Conservation (phyloP, 169 alveolate genomes). For the Cryptosporidium andersoni region DNA sequence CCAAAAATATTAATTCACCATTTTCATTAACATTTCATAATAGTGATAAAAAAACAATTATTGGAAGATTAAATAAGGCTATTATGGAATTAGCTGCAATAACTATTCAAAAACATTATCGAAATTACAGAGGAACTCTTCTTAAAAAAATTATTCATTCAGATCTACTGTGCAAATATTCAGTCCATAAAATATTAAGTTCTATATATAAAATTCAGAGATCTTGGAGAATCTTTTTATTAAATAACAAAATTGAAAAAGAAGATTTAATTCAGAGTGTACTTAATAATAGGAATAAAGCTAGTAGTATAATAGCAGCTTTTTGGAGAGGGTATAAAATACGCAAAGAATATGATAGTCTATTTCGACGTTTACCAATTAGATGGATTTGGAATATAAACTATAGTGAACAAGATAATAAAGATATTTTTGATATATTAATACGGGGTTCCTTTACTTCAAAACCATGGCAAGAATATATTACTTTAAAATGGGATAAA, state of each 20-base stretch:
- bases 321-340: slow-evolving; percentile 60
- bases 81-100: slow-evolving; percentile 52
- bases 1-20: not conserved
- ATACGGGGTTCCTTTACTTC: slow-evolving; percentile 65
- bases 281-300: slow-evolving; percentile 37
- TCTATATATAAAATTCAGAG: slow-evolving; percentile 41
- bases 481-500: slow-evolving; percentile 19
- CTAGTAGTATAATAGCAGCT: slow-evolving; percentile 63
- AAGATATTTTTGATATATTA: slow-evolving; percentile 8
- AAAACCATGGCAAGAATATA: slow-evolving; percentile 51
- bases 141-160: slow-evolving; percentile 22
- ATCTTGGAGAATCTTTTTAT: slow-evolving; percentile 44
- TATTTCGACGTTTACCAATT: slow-evolving; percentile 19
- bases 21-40: not conserved
- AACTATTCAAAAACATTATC: slow-evolving; percentile 35
- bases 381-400: slow-evolving; percentile 57
- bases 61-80: slow-evolving; percentile 60
- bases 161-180: slow-evolving; percentile 1
- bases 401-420: not conserved
- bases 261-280: slow-evolving; percentile 39
- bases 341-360: slow-evolving; percentile 21
- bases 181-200: slow-evolving; percentile 29
- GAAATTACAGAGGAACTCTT: slow-evolving; percentile 13
- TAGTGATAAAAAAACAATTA: slow-evolving; percentile 9
- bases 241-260: slow-evolving; percentile 32